These are phyloP conservation scores for Fusarium temperatum DNA, from an alignment of 2,329 filamentous ascomycete genomes.

Conservation along the genomic window DNA sequence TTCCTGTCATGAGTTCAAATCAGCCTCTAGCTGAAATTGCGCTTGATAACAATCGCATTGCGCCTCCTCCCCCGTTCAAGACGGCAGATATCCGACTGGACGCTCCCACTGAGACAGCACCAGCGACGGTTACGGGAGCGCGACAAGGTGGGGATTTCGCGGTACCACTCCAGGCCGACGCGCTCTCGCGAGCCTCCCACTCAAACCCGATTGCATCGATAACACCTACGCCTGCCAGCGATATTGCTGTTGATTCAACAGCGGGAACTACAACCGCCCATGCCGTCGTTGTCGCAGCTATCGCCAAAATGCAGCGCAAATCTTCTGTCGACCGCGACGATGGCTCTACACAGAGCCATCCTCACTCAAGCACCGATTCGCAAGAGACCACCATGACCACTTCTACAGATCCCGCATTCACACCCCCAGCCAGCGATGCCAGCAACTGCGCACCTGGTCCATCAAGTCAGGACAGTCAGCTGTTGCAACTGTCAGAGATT, in stretches of 20 bases:
- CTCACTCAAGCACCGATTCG: slow-evolving; percentile 36
- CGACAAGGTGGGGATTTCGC: slow-evolving; percentile 42
- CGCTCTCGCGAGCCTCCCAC: slow-evolving; percentile 39
- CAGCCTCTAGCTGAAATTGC: slow-evolving; percentile 36
- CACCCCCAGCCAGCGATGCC: slow-evolving; percentile 38
- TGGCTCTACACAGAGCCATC: slow-evolving; percentile 39
- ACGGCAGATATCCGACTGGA: slow-evolving; percentile 11
- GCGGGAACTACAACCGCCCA: slow-evolving; percentile 22
- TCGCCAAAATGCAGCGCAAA: slow-evolving; percentile 28
- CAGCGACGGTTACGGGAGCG: slow-evolving; percentile 21
- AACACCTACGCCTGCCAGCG: slow-evolving; percentile 8
- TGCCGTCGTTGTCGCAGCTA: slow-evolving; percentile 12
- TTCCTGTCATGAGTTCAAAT: slow-evolving; percentile 33
- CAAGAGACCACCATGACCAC: slow-evolving; percentile 39
- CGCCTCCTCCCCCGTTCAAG: slow-evolving; percentile 29
- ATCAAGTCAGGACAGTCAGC: slow-evolving; percentile 62
- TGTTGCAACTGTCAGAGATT: slow-evolving; percentile 66
- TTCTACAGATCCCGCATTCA: slow-evolving; percentile 39
- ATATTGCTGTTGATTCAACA: slow-evolving; percentile 20
- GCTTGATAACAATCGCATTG: slow-evolving; percentile 31
- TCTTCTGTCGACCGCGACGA: slow-evolving; percentile 37
- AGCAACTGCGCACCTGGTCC: slow-evolving; percentile 35
- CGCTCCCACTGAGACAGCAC: slow-evolving; percentile 21
- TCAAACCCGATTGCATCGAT: slow-evolving; percentile 33
- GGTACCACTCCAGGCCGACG: slow-evolving; percentile 37